phyloP scores from a whole-genome alignment of 2,329 filamentous ascomycete species.

The Drechslerella dactyloides region DNA sequence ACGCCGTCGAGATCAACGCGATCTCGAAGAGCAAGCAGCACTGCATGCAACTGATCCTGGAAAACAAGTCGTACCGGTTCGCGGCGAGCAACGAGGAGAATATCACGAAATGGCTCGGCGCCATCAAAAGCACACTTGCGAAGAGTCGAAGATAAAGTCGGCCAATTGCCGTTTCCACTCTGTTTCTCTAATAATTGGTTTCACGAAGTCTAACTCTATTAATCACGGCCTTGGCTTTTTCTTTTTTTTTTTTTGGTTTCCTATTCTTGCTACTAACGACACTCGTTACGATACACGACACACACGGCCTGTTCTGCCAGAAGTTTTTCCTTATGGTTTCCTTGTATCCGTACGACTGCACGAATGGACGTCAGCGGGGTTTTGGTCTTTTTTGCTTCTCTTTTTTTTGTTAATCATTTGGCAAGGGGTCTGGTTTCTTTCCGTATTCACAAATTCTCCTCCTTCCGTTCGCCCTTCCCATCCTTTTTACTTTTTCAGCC shows the following conservation, averaged over 20 bases:
- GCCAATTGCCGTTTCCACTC: neutral
- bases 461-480: neutral
- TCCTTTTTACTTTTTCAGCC: neutral
- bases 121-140: constrained; percentile 83
- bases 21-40: constrained; percentile 81
- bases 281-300: constrained; percentile 34
- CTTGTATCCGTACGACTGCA: constrained; percentile 29
- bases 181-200: constrained; percentile 10
- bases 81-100: constrained; percentile 80
- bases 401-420: too few relatives aligned
- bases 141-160: constrained; percentile 58
- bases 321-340: constrained; percentile 14
- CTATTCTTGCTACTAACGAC: constrained; percentile 33
- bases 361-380: constrained; percentile 45
- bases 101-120: constrained; percentile 82
- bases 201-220: constrained; percentile 22
- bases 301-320: constrained; percentile 25
- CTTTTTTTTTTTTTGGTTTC: constrained; percentile 8
- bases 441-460: neutral
- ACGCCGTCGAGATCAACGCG: constrained; percentile 90
- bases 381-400: constrained; percentile 17
- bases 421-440: constrained; percentile 13
- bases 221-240: constrained; percentile 32
- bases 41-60: constrained; percentile 91
- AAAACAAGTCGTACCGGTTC: constrained; percentile 83